phyloP scores from a whole-genome alignment of 306 rosid species.

The Purshia tridentata region DNA sequence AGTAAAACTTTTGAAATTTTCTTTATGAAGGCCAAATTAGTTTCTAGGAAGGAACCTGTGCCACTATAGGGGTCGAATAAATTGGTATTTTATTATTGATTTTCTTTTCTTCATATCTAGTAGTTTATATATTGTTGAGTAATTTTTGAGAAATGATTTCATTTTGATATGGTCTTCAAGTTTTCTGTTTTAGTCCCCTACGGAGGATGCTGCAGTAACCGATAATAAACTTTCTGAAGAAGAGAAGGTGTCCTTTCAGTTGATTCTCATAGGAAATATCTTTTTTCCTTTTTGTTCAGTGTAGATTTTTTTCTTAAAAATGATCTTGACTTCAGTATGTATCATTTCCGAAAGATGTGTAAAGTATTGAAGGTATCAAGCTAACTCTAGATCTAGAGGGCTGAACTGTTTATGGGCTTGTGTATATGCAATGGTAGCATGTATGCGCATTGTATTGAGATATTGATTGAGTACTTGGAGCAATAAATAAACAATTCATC shows the following conservation, averaged over 20 bases:
- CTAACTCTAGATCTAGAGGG: not conserved
- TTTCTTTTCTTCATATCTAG: not conserved
- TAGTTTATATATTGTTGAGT: conserved; percentile 19
- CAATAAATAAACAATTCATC: no score
- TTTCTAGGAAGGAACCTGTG: not conserved
- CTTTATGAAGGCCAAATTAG: not conserved
- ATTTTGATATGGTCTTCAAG: conserved; percentile 33
- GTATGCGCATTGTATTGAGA: no score
- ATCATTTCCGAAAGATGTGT: not conserved
- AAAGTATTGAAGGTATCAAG: not conserved
- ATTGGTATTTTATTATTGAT: not conserved
- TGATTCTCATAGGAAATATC: conserved; percentile 29
- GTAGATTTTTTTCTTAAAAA: not conserved
- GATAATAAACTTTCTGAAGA: conserved; percentile 59
- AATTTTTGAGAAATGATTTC: conserved; percentile 28
- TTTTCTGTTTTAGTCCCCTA: conserved; percentile 67
- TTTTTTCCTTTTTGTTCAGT: not conserved
- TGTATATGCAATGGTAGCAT: no score
- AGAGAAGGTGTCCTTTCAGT: conserved; percentile 75
- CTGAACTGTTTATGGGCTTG: no score
- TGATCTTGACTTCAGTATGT: not conserved
- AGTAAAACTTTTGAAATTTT: no score
- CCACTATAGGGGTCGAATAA: not conserved
- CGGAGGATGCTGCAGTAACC: conserved; percentile 53
- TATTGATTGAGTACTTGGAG: no score